Percentiles rank a stretch among this genome's conserved stretches.
phyloP scores from a whole-genome alignment of 495 filamentous ascomycete genomes.

The Talaromyces trachyspermus region DNA sequence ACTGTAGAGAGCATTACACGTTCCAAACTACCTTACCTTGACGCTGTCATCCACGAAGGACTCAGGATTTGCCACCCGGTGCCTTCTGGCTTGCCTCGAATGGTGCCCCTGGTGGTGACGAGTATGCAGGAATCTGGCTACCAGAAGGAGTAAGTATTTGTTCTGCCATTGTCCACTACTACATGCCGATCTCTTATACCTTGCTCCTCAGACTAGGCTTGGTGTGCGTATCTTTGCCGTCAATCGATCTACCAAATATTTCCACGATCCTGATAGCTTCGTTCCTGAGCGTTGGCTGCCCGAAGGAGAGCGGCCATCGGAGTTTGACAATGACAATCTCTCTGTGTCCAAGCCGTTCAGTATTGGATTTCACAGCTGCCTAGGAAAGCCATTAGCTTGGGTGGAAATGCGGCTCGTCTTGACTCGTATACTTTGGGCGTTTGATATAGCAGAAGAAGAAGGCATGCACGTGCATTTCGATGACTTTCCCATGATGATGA shows the following conservation, averaged over 20 bases:
- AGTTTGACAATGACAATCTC: conserved; percentile 2
- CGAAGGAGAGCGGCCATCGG: background rate
- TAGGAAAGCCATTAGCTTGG: conserved; percentile 8
- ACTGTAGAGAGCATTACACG: conserved; percentile 21
- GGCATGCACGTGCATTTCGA: conserved; percentile 5
- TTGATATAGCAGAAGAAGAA: conserved; percentile 15
- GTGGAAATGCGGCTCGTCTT: conserved; percentile 11
- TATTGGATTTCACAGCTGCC: conserved; percentile 7
- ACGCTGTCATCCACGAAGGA: conserved; percentile 45
- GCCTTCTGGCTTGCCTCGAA: conserved; percentile 11
- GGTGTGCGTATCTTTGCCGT: background rate
- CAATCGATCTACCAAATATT: conserved; percentile 4
- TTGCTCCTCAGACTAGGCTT: conserved; percentile 9
- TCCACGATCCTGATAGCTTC: conserved; percentile 8
- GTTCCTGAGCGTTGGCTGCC: conserved; percentile 12
- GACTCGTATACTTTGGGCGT: conserved; percentile 9
- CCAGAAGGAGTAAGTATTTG: background rate
- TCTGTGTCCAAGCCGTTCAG: conserved; percentile 8
- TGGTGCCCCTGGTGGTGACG: background rate
- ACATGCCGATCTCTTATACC: background rate
- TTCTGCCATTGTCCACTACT: background rate
- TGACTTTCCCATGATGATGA: conserved; percentile 2
- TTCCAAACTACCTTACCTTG: conserved; percentile 35
- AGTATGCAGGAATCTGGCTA: background rate
- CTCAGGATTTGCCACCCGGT: conserved; percentile 44